Percentiles rank a stretch among this genome's conserved stretches.
Evolutionary conservation across 2,329 filamentous ascomycete species (phyloP).

Genomic region (Endocalyx cinctus): DNA sequence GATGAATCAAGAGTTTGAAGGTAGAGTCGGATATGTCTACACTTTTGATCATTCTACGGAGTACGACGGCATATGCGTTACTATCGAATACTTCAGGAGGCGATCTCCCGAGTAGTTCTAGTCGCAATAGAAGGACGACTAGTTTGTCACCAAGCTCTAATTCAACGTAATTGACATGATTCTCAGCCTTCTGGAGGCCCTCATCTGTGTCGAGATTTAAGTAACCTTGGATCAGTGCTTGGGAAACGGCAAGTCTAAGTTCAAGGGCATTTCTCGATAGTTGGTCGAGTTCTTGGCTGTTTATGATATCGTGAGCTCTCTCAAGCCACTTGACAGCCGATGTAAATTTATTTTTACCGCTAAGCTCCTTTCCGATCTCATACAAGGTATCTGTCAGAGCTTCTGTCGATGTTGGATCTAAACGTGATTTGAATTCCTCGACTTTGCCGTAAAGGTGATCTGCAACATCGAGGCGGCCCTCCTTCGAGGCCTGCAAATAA

Average conservation of each 20-base stretch:
- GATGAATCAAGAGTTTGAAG: conserved; percentile 62
- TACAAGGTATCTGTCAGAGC: conserved; percentile 63
- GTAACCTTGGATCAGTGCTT: conserved; percentile 54
- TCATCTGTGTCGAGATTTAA: conserved; percentile 43
- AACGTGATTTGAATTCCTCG: conserved; percentile 29
- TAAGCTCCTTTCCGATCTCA: conserved; percentile 63
- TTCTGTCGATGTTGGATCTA: conserved; percentile 52
- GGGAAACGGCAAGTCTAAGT: conserved; percentile 61
- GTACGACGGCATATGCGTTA: conserved; percentile 43
- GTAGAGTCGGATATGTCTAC: conserved; percentile 57
- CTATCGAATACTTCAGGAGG: conserved; percentile 44
- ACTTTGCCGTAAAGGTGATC: conserved; percentile 71
- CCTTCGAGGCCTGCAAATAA: conserved; percentile 62
- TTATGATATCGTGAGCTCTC: conserved; percentile 58
- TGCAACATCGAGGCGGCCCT: conserved; percentile 67
- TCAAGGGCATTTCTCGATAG: conserved; percentile 58
- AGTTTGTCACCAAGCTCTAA: conserved; percentile 59
- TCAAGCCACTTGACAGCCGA: conserved; percentile 69
- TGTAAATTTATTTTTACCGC: conserved; percentile 45
- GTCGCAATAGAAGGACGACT: conserved; percentile 60
- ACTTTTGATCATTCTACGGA: conserved; percentile 58
- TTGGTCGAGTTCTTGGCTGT: conserved; percentile 47
- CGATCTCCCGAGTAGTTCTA: conserved; percentile 58
- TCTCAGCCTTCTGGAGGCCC: conserved; percentile 45
- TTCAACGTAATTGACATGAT: conserved; percentile 58